A percentile compares a stretch with the other conserved stretches of the same genome.
Evolutionary conservation across 768 basidiomycete species (phyloP).

Genomic region (Russula abietina): DNA sequence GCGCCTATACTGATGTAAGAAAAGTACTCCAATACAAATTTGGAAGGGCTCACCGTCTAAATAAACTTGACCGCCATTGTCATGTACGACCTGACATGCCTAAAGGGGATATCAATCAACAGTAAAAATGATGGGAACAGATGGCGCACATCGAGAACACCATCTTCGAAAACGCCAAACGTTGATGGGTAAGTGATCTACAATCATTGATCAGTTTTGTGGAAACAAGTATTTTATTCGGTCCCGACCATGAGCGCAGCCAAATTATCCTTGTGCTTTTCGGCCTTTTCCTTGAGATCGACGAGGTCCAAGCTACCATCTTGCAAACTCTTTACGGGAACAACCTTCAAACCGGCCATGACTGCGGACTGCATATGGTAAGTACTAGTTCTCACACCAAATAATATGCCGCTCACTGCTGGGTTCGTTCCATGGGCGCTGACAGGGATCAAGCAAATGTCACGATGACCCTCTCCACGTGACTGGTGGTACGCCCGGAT

Average conservation of each 20-base stretch:
- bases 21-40: not conserved
- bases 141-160: slow-evolving; percentile 60
- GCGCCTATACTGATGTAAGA: slow-evolving; percentile 44
- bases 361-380: slow-evolving; percentile 67
- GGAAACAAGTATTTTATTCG: slow-evolving; percentile 6
- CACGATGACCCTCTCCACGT: slow-evolving; percentile 74
- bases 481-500: slow-evolving; percentile 94
- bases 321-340: slow-evolving; percentile 81
- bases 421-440: slow-evolving; percentile 99
- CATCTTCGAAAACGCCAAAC: slow-evolving; percentile 95
- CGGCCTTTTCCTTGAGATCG: slow-evolving; percentile 82
- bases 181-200: slow-evolving; percentile 97
- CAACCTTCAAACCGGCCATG: slow-evolving; percentile 96
- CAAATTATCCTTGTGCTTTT: slow-evolving; percentile 83
- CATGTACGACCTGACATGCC: slow-evolving; percentile 91
- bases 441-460: slow-evolving; percentile 90
- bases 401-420: slow-evolving; percentile 52
- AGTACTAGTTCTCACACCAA: not conserved
- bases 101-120: slow-evolving; percentile 30
- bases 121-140: not conserved
- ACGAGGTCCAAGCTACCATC: slow-evolving; percentile 87
- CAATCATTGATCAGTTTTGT: slow-evolving; percentile 5
- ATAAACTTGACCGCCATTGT: slow-evolving; percentile 95
- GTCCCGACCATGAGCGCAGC: slow-evolving; percentile 85
- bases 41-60: slow-evolving; percentile 58